Evolutionary conservation across 768 basidiomycete species (phyloP).

Genomic region (Holtermannia corniformis): DNA sequence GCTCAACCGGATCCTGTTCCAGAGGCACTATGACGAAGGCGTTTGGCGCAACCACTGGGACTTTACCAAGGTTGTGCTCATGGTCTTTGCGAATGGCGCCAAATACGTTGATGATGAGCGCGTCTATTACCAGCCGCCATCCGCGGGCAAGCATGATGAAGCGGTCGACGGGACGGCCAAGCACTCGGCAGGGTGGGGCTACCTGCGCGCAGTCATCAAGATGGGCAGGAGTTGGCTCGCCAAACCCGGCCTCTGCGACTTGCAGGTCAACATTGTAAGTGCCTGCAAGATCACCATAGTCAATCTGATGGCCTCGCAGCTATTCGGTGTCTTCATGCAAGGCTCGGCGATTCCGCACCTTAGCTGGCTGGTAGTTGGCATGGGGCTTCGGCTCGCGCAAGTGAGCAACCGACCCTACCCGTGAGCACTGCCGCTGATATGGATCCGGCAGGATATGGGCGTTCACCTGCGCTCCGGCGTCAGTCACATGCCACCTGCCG

Average conservation of each 20-base stretch:
- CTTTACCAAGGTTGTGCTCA: constrained; percentile 52
- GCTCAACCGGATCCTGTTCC: constrained; percentile 63
- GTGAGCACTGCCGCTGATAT: not conserved
- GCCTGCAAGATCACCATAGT: not conserved
- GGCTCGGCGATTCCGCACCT: constrained; percentile 29
- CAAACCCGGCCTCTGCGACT: constrained; percentile 55
- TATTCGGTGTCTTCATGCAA: constrained; percentile 33
- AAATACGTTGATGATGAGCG: constrained; percentile 54
- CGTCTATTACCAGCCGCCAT: constrained; percentile 40
- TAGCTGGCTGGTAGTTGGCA: constrained; percentile 55
- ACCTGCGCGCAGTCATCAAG: constrained; percentile 56
- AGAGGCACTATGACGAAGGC: constrained; percentile 47
- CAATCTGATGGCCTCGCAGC: constrained; percentile 46
- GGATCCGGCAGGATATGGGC: constrained; percentile 55
- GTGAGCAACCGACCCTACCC: not conserved
- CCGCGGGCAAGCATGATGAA: constrained; percentile 6
- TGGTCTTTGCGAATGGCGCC: constrained; percentile 63
- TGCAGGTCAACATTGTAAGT: constrained; percentile 57
- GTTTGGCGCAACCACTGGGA: constrained; percentile 48
- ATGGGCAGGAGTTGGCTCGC: constrained; percentile 53
- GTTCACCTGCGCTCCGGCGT: constrained; percentile 53
- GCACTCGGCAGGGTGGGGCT: constrained; percentile 41
- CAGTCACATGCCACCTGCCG: constrained; percentile 40
- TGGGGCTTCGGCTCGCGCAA: constrained; percentile 56
- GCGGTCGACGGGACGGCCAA: constrained; percentile 24